phyloP scores from a whole-genome alignment of 1,284 basidiomycete genomes.

The Sporisorium exsertum region DNA sequence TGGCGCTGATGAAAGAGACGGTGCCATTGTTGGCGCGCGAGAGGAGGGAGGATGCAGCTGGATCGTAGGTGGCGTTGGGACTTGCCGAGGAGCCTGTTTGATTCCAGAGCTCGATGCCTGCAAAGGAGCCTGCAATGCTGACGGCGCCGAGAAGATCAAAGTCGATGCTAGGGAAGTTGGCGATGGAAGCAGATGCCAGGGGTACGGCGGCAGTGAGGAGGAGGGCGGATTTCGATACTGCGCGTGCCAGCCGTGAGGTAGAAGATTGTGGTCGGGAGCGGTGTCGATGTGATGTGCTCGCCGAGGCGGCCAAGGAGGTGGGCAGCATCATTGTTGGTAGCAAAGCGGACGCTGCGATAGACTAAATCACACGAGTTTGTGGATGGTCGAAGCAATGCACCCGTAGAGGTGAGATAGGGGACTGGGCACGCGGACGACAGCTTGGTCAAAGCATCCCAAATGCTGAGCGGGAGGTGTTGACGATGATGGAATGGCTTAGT shows the following conservation, averaged over 20 bases:
- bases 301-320: slow-evolving; percentile 7
- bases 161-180: slow-evolving; percentile 61
- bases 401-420: neutral
- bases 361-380: too few relatives aligned
- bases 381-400: neutral
- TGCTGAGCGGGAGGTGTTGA: neutral
- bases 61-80: slow-evolving; percentile 50
- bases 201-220: slow-evolving; percentile 23
- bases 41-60: slow-evolving; percentile 57
- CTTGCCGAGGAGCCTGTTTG: slow-evolving; percentile 48
- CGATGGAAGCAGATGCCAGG: slow-evolving; percentile 29
- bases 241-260: slow-evolving; percentile 17
- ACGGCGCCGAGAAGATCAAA: slow-evolving; percentile 62
- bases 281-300: slow-evolving; percentile 13
- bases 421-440: neutral
- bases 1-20: slow-evolving; percentile 61
- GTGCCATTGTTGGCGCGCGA: slow-evolving; percentile 60
- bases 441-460: slow-evolving; percentile 22
- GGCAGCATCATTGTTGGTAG: slow-evolving; percentile 4
- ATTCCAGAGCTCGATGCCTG: slow-evolving; percentile 58
- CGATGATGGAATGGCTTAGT: neutral
- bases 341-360: neutral
- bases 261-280: neutral
- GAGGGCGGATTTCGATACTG: slow-evolving; percentile 27
- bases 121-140: slow-evolving; percentile 62